Percentiles rank a stretch among this genome's conserved stretches.
phyloP scores from a whole-genome alignment of 176 grass and related monocot species.

The Chrysopogon serrulatus region DNA sequence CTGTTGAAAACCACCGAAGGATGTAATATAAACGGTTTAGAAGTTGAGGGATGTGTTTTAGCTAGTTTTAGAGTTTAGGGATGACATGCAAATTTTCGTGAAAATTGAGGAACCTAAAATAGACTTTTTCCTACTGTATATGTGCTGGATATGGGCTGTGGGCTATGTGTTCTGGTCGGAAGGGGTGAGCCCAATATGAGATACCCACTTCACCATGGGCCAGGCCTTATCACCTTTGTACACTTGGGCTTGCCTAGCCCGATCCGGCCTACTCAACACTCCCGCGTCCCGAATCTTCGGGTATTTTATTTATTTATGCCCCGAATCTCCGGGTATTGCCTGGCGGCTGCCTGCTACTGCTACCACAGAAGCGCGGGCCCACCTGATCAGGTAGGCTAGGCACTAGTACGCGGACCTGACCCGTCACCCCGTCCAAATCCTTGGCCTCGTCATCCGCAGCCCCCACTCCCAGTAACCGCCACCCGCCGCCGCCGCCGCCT shows the following conservation, averaged over 20 bases:
- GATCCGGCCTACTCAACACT: not conserved
- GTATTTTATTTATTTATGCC: too few species aligned
- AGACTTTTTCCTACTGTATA: too few species aligned
- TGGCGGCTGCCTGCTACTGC: not conserved
- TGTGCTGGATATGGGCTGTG: not conserved
- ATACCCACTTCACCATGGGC: not conserved
- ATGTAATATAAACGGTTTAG: too few species aligned
- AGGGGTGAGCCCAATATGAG: not conserved
- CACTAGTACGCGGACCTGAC: not conserved
- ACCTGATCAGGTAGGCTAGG: slow-evolving; percentile 1
- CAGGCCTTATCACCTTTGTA: not conserved
- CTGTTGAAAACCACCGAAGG: too few species aligned
- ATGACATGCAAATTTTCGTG: too few species aligned
- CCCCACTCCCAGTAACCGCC: slow-evolving; percentile 19
- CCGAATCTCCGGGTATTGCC: too few species aligned
- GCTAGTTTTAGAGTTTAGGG: too few species aligned
- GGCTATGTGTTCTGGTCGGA: not conserved
- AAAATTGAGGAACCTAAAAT: too few species aligned
- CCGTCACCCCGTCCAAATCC: not conserved
- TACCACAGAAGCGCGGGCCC: not conserved
- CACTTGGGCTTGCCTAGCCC: not conserved
- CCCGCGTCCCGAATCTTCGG: not conserved
- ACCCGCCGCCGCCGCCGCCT: not conserved
- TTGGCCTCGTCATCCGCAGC: slow-evolving; percentile 14
- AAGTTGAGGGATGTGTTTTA: too few species aligned